These are phyloP conservation scores for Penicillium fuscoglaucum DNA, from an alignment of 2,329 filamentous ascomycete genomes.

Conservation along the genomic window DNA sequence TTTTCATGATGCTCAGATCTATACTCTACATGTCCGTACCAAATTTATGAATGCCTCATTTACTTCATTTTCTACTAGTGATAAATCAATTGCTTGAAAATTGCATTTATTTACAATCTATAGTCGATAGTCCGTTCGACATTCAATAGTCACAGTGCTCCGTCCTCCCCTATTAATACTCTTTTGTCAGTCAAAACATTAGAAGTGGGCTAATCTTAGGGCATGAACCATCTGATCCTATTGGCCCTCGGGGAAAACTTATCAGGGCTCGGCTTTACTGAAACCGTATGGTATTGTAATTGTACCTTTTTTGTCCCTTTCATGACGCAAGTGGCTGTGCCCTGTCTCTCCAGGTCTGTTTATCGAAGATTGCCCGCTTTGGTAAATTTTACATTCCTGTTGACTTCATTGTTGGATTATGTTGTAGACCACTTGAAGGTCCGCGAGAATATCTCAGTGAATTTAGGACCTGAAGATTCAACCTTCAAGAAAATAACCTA, in stretches of 20 bases:
- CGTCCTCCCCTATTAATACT: not conserved
- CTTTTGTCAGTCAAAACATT: not conserved
- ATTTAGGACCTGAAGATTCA: not conserved
- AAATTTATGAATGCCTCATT: not conserved
- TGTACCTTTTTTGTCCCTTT: not conserved
- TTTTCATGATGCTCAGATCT: not conserved
- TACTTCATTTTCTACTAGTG: not conserved
- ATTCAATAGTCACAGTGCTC: not conserved
- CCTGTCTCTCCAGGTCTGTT: conserved; percentile 1
- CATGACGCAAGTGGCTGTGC: conserved; percentile 26
- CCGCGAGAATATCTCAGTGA: not conserved
- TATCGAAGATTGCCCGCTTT: conserved; percentile 1
- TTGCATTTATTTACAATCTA: not conserved
- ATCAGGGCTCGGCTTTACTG: not conserved
- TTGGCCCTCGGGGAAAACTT: not conserved
- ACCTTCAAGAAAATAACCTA: not conserved
- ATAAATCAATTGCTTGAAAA: not conserved
- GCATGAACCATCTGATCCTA: not conserved
- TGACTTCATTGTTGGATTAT: not conserved
- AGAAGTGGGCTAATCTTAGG: not conserved
- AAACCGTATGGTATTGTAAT: conserved; percentile 1
- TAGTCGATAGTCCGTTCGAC: not conserved
- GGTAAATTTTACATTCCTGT: conserved; percentile 15
- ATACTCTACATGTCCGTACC: too few relatives aligned
- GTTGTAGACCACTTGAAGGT: not conserved